Evolutionary conservation across 331 rosid genomes (phyloP).

Genomic region (Telfairia occidentalis): DNA sequence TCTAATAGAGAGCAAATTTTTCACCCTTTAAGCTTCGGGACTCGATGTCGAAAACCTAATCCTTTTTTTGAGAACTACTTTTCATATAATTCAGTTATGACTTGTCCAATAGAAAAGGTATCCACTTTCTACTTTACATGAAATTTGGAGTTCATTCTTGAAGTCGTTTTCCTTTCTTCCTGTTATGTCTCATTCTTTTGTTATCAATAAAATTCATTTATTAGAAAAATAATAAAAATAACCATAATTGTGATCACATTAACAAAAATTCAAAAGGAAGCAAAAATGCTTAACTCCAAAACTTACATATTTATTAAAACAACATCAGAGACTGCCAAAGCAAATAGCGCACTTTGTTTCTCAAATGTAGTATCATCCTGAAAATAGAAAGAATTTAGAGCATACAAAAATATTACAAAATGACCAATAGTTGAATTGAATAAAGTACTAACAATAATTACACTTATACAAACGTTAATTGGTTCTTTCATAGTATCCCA

Average conservation of each 20-base stretch:
- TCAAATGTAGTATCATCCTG: slow-evolving; percentile 52
- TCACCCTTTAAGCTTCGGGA: background rate
- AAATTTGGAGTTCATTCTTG: background rate
- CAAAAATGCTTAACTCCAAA: background rate
- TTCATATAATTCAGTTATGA: too few relatives aligned
- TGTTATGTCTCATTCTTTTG: background rate
- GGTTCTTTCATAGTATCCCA: background rate
- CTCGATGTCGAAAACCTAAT: too few relatives aligned
- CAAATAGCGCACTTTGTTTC: slow-evolving; percentile 45
- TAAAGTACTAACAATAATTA: background rate
- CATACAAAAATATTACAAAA: background rate
- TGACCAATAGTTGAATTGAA: background rate
- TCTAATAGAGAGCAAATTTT: background rate
- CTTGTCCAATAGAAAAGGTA: background rate
- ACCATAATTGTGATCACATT: background rate
- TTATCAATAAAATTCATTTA: background rate
- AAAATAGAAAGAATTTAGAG: background rate
- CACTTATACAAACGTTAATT: background rate
- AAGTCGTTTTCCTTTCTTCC: background rate
- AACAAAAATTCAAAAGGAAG: background rate
- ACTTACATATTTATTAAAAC: slow-evolving; percentile 42
- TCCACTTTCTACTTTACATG: background rate
- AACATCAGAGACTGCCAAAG: slow-evolving; percentile 39
- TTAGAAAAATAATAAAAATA: background rate
- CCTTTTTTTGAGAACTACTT: too few relatives aligned